Conservation (phyloP, 768 basidiomycete genomes). For the Lentinula sp. region DNA sequence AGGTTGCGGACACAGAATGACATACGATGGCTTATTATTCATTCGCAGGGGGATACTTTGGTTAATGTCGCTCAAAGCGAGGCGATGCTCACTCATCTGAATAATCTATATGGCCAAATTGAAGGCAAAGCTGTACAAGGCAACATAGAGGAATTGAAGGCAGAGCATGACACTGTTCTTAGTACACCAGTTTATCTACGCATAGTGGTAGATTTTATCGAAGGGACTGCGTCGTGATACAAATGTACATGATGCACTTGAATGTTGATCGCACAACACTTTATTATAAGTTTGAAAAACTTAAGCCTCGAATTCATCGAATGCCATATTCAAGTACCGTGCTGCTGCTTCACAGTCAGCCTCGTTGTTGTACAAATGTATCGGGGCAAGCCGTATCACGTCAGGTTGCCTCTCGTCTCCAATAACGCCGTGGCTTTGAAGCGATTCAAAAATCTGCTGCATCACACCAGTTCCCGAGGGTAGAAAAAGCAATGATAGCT, state of each 20-base stretch:
- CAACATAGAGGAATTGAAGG: slow-evolving; percentile 35
- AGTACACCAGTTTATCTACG: slow-evolving; percentile 33
- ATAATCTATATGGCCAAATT: slow-evolving; percentile 23
- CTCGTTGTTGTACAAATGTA: slow-evolving; percentile 81
- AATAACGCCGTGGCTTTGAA: slow-evolving; percentile 71
- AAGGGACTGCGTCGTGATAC: background rate
- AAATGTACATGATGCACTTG: background rate
- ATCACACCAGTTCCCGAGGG: slow-evolving; percentile 59
- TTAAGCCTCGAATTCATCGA: slow-evolving; percentile 24
- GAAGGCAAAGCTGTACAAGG: slow-evolving; percentile 14
- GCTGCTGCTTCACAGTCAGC: slow-evolving; percentile 73
- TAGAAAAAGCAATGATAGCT: slow-evolving; percentile 82
- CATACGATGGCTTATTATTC: slow-evolving; percentile 66
- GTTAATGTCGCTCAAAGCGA: slow-evolving; percentile 60
- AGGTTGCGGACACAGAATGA: slow-evolving; percentile 26
- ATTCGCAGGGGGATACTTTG: slow-evolving; percentile 67
- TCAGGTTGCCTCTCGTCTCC: slow-evolving; percentile 91
- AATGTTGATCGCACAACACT: background rate
- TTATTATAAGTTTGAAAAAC: no score
- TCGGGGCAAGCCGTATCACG: slow-evolving; percentile 85
- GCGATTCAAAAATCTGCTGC: slow-evolving; percentile 55
- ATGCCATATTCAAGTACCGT: slow-evolving; percentile 53
- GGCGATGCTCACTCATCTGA: slow-evolving; percentile 52
- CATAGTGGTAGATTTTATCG: slow-evolving; percentile 39
- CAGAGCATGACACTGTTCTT: slow-evolving; percentile 54